These are phyloP conservation scores for Gonapodya sp. DNA, from an alignment of 192 early-diverging fungal genomes.

Conservation along the genomic window DNA sequence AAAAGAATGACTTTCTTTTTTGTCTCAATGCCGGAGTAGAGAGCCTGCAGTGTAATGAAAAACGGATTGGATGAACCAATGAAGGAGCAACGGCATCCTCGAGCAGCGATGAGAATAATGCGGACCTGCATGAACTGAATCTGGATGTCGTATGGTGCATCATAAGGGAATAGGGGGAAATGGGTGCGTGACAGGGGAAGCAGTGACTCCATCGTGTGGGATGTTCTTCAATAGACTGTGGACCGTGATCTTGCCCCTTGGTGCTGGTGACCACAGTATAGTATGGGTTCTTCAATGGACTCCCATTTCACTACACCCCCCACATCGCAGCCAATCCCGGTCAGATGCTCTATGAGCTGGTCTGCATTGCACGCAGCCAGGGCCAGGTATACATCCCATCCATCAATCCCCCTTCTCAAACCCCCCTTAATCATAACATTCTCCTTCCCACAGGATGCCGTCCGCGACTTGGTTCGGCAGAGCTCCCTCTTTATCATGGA, in stretches of 20 bases:
- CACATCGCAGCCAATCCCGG: too few species aligned
- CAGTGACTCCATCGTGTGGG: not conserved
- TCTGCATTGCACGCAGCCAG: constrained; percentile 8
- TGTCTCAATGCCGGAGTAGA: not conserved
- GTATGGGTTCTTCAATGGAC: too few species aligned
- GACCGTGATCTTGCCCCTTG: too few species aligned
- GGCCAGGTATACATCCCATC: not conserved
- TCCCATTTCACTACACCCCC: not conserved
- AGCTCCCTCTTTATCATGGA: not conserved
- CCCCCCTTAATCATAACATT: too few species aligned
- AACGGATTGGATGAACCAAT: not conserved
- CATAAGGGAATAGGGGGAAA: not conserved
- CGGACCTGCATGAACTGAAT: not conserved
- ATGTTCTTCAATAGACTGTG: too few species aligned
- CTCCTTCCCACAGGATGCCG: not conserved
- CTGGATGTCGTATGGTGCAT: not conserved
- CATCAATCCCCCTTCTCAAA: too few species aligned
- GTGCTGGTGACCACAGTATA: too few species aligned
- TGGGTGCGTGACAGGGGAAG: not conserved
- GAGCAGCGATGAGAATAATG: too few species aligned
- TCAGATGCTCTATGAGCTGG: not conserved
- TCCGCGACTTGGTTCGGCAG: not conserved
- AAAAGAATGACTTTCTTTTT: constrained; percentile 62
- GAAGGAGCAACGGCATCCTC: too few species aligned
- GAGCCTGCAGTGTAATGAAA: not conserved